Percentiles rank a stretch among this genome's conserved stretches.
phyloP scores from a whole-genome alignment of 768 basidiomycete species.

The Psilocybe cyanescens region DNA sequence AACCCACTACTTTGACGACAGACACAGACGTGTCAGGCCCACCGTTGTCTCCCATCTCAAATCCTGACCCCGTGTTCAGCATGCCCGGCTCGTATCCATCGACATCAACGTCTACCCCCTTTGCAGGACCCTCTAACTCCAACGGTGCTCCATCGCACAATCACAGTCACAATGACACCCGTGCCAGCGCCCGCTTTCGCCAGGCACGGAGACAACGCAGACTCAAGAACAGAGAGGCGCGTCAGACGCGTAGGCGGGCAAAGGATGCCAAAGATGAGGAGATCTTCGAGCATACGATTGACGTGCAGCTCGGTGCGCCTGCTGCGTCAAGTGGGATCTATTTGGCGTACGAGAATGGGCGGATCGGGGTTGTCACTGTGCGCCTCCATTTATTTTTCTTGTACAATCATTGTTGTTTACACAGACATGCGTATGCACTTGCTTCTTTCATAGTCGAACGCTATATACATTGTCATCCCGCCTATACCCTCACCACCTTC shows the following conservation, averaged over 20 bases:
- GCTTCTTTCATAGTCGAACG: conserved; percentile 25
- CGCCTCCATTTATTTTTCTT: conserved; percentile 14
- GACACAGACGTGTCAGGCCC: not conserved
- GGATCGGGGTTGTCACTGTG: conserved; percentile 54
- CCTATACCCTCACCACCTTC: conserved; percentile 15
- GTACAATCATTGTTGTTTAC: too few relatives aligned
- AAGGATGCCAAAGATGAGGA: conserved; percentile 16
- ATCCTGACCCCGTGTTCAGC: not conserved
- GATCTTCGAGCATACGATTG: conserved; percentile 36
- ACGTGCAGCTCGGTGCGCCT: conserved; percentile 45
- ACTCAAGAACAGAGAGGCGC: not conserved
- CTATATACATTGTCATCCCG: conserved; percentile 35
- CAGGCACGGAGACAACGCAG: not conserved
- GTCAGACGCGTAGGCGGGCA: not conserved
- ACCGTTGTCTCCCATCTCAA: not conserved
- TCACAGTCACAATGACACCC: not conserved
- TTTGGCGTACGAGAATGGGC: conserved; percentile 48
- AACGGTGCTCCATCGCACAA: not conserved
- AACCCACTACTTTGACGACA: not conserved
- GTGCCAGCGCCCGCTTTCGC: not conserved
- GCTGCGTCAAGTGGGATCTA: conserved; percentile 42
- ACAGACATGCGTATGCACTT: not conserved
- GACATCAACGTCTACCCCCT: not conserved
- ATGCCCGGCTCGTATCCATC: not conserved
- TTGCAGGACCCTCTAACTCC: not conserved